These are phyloP conservation scores for Neonectria neomacrospora DNA, from an alignment of 2,329 filamentous ascomycete genomes.

Conservation along the genomic window DNA sequence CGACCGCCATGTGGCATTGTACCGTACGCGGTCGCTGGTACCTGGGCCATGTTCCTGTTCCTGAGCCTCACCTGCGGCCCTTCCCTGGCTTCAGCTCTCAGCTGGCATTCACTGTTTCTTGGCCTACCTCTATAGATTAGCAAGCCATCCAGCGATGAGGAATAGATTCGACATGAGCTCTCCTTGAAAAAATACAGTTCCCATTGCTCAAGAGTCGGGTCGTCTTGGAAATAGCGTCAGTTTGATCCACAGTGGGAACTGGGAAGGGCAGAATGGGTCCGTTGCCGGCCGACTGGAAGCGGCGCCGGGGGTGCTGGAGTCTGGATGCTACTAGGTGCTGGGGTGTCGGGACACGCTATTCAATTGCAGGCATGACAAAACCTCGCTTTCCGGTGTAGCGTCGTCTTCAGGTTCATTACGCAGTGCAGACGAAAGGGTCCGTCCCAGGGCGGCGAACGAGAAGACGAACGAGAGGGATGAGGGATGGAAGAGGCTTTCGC, in stretches of 20 bases:
- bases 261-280: conserved; percentile 40
- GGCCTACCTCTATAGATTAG: neutral
- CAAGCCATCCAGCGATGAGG: conserved; percentile 24
- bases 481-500: conserved; percentile 1
- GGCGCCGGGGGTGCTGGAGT: conserved; percentile 27
- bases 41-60: conserved; percentile 19
- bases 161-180: conserved; percentile 24
- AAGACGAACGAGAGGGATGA: conserved; percentile 12
- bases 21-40: conserved; percentile 15
- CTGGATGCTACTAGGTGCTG: conserved; percentile 32
- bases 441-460: conserved; percentile 24
- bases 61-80: conserved; percentile 20
- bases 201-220: conserved; percentile 21
- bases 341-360: conserved; percentile 40
- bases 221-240: conserved; percentile 39
- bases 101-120: conserved; percentile 19
- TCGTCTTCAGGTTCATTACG: conserved; percentile 37
- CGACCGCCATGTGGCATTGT: conserved; percentile 41
- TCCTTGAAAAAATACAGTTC: conserved; percentile 42
- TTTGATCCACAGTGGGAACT: conserved; percentile 37
- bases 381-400: conserved; percentile 41
- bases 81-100: conserved; percentile 9
- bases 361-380: conserved; percentile 40
- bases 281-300: conserved; percentile 43
- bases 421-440: conserved; percentile 23